Percentiles rank a stretch among this genome's conserved stretches.
Conservation (phyloP, 768 basidiomycete genomes). For the Lentinus tigrinus region DNA sequence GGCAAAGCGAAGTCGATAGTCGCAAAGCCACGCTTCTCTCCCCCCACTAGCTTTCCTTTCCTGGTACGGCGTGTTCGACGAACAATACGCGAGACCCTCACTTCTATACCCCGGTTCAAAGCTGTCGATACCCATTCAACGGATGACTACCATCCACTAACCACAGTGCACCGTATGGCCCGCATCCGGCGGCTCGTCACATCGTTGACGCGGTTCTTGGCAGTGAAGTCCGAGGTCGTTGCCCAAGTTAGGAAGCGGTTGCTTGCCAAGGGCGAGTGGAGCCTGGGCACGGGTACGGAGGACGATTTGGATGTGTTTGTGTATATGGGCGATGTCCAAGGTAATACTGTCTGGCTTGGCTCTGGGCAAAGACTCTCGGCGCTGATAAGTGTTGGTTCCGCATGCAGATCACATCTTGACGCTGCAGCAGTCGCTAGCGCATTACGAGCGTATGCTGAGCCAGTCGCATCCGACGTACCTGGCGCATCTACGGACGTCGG, state of each 20-base stretch:
- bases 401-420: slow-evolving; percentile 82
- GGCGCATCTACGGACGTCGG: slow-evolving; percentile 66
- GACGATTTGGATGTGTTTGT: slow-evolving; percentile 74
- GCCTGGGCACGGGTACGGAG: slow-evolving; percentile 35
- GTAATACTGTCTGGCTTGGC: slow-evolving; percentile 36
- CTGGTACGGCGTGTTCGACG: slow-evolving; percentile 14
- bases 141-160: slow-evolving; percentile 28
- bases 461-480: slow-evolving; percentile 88
- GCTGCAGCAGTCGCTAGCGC: slow-evolving; percentile 77
- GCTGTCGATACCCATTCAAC: slow-evolving; percentile 3
- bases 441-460: slow-evolving; percentile 87
- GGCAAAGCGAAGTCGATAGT: neutral
- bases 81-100: neutral
- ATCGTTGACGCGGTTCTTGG: slow-evolving; percentile 70
- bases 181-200: slow-evolving; percentile 77
- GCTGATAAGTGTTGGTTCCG: neutral
- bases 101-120: slow-evolving; percentile 16
- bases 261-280: slow-evolving; percentile 36
- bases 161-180: slow-evolving; percentile 75
- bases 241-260: slow-evolving; percentile 77
- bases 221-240: slow-evolving; percentile 80
- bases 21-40: slow-evolving; percentile 4
- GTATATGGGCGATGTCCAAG: slow-evolving; percentile 91
- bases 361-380: neutral
- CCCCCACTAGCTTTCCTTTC: slow-evolving; percentile 8